Evolutionary conservation across 2,329 filamentous ascomycete species (phyloP), one percentile per base, ranked within the genome.

Genomic region (Lachnellula suecica): DNA sequence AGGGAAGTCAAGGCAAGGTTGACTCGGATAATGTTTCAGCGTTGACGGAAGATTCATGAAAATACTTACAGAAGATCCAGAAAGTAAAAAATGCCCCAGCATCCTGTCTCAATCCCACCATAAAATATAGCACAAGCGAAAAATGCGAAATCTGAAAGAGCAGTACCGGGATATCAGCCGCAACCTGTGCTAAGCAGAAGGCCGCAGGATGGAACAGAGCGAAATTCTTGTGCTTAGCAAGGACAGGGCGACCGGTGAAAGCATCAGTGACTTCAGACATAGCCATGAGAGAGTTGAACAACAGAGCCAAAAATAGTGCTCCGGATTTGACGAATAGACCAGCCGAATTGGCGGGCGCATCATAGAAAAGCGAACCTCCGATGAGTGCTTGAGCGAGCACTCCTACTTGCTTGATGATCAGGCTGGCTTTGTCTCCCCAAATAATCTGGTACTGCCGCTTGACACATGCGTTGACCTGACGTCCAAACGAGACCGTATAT

Each of bases 251-350:
- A 17, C 83, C 83, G 11, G 69, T 72, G 60, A 84, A 88, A 0
- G 82, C 83, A 24, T 81, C 77, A 0, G 78, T 84, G 1, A 89
- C 84, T 66, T 89, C 86, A 1, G 83, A 78, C 75, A 88, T 82
- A 20, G 83, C 76, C 1, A 87, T 64, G 7, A 89, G 68, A 51
- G 77, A 74, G 63, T 87, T 84, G 67, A 79, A 84, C 0, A 89
- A 71, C 0, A 88, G 71, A 1, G 84, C 73, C 46, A 88, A 79
- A 72, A 88, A 89, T 4, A 85, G 69, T 0, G 83, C 78, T 47
- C 85, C 86, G 0, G 78, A 76, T 60, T 87, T 87, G 59, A 80
- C 64, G 65, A 88, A 88, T 0, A 89, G 68, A 8, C 85, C 85
- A 1, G 69, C 73, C 0, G 82, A 81, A 45, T 78, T 81, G 22